Evolutionary conservation across 148 eudicot genomes (phyloP).

Genomic region (Mesembryanthemum crystallinum): DNA sequence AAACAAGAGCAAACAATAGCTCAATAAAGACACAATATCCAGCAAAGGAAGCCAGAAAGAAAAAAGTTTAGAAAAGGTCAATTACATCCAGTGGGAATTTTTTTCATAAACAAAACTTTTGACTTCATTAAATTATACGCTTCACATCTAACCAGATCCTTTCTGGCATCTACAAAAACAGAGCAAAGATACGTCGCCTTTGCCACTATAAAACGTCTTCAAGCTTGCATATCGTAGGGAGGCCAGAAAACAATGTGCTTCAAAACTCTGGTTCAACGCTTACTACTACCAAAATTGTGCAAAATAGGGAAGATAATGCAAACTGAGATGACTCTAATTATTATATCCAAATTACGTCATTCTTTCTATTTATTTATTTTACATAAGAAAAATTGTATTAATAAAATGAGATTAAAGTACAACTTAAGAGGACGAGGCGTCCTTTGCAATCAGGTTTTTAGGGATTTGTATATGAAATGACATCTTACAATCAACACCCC

Average conservation of each 20-base stretch:
- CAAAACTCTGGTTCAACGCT: not conserved
- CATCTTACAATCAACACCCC: too few species aligned
- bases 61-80: not conserved
- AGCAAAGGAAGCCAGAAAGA: not conserved
- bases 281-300: not conserved
- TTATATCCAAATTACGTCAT: not conserved
- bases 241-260: not conserved
- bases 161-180: not conserved
- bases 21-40: not conserved
- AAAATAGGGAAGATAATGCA: conserved; percentile 3
- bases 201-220: not conserved
- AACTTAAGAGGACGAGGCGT: too few species aligned
- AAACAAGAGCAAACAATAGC: conserved; percentile 17
- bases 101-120: not conserved
- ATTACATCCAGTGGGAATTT: not conserved
- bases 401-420: too few species aligned
- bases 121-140: not conserved
- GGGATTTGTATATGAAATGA: too few species aligned
- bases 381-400: too few species aligned
- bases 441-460: too few species aligned
- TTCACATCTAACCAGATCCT: not conserved
- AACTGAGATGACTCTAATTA: not conserved
- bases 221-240: not conserved
- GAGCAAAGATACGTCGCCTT: not conserved
- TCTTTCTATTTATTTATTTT: too few species aligned